Conservation (phyloP, 2,329 filamentous ascomycete species). For the Cadophora luteo-olivacea region DNA sequence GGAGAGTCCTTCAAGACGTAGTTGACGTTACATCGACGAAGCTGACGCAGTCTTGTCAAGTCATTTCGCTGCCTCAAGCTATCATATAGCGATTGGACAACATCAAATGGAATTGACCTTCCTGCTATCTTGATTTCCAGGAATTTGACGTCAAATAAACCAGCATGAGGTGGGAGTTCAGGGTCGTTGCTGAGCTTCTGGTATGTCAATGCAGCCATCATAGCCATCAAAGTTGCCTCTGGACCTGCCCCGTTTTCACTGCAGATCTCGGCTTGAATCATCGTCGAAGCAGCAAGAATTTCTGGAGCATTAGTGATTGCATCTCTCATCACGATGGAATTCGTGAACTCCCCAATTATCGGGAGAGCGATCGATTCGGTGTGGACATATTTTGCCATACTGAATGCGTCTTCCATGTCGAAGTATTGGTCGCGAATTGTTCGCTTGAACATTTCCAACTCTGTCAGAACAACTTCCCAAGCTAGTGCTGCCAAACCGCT, state of each 20-base stretch:
- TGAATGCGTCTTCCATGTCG: constrained; percentile 6
- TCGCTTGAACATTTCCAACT: constrained; percentile 3
- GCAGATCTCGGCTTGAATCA: background rate
- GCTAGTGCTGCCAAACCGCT: background rate
- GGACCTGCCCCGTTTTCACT: background rate
- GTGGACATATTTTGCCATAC: constrained; percentile 1
- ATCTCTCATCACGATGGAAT: background rate
- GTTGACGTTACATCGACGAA: background rate
- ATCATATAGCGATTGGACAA: background rate
- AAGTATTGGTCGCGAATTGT: constrained; percentile 7
- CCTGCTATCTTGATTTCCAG: background rate
- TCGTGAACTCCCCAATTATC: background rate
- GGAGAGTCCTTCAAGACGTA: background rate
- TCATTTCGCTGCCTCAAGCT: background rate
- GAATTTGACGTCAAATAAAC: background rate
- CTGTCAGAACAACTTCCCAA: constrained; percentile 5
- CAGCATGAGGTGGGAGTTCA: background rate
- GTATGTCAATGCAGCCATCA: background rate
- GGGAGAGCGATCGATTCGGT: background rate
- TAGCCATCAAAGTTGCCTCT: background rate
- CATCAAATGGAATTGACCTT: background rate
- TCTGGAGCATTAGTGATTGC: background rate
- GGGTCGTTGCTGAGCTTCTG: background rate
- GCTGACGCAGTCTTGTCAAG: background rate
- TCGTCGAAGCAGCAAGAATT: background rate